phyloP scores from a whole-genome alignment of 176 grass and related monocot genomes.

The Triticum aestivum region IWGSC_CS_RefSeq_v2.1 NC_057799.1:6492664-6493163 shows the following conservation, averaged over 20 bases:
- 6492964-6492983: background rate
- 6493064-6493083: no score
- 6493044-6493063: no score
- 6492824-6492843: slow-evolving; percentile 26
- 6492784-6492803: slow-evolving; percentile 59
- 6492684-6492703: no score
- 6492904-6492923: slow-evolving; percentile 76
- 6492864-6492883: slow-evolving; percentile 9
- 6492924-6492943: slow-evolving; percentile 78
- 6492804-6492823: slow-evolving; percentile 42
- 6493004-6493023: no score
- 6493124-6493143: no score
- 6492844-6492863: background rate
- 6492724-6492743: slow-evolving; percentile 75
- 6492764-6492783: slow-evolving; percentile 75
- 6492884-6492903: slow-evolving; percentile 82
- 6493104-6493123: no score
- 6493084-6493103: no score
- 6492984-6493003: no score
- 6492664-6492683: slow-evolving; percentile 93
- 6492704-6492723: slow-evolving; percentile 56
- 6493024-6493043: no score
- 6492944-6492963: slow-evolving; percentile 72
- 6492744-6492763: slow-evolving; percentile 71
- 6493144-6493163: no score